Base-by-base conservation (phyloP, 1,139 yeast species). In the Yamadazyma sp. region DNA sequence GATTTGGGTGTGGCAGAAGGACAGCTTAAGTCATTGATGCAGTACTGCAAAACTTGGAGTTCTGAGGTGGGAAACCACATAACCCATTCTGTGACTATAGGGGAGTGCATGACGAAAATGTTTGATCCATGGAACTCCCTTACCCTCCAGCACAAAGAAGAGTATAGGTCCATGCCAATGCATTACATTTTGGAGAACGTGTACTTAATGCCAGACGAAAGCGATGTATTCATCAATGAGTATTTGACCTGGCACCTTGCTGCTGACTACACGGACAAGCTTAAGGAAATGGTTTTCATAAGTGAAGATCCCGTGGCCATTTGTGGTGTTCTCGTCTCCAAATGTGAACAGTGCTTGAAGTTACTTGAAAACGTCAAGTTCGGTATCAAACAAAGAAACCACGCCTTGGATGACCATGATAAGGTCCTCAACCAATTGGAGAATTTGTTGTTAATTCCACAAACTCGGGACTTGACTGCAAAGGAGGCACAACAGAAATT, bases 361-460 rank as follows among this genome's bases (percentile, higher is more conserved):
- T 38, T 65, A 5, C 49, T 63, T 24, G 52, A 45, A 14, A 41
- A 48, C n/a, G 58, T 68, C 29, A 62, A 57, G 30, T 53, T 53
- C 16, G 55, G 49, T 15, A 53, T 70, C 6, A 60, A 54, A 23
- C 47, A 44, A 6, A 50, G 77, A 28, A 59, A 61, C 28, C 48
- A 52, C 37, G 56, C 65, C 1, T 53, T 67, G 29, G 47, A 67
- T 37, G 74, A 70, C 31, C 65, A 61, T 44, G 75, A 71, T 37
- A 55, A 55, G 24, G 50, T 53, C 1, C 52, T 48, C 34, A 59
- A 58, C 29, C 47, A 48, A 10, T 55, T 61, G 22, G 66, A 66
- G 25, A 31, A 40, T 3, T 52, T 69, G 35, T 29, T 53, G 1
- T 35, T 56, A 3, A 59, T 54, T 29, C 57, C 59, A 35, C 48